Conservation (phyloP, 2,329 filamentous ascomycete genomes). For the Aspergillus oerlinghausenensis region DNA sequence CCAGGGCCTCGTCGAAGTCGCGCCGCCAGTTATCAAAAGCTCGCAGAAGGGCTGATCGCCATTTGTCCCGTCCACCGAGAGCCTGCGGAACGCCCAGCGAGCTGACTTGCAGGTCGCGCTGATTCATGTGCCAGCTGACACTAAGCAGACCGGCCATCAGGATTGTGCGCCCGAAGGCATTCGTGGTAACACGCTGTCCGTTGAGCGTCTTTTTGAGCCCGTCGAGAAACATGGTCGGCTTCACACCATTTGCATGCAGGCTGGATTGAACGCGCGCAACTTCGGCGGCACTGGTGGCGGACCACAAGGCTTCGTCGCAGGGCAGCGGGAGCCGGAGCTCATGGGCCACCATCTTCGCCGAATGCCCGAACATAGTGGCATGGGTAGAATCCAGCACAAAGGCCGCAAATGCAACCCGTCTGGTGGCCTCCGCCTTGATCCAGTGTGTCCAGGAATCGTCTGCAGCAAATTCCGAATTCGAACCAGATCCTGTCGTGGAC, state of each 20-base stretch:
- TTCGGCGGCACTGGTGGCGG: constrained; percentile 79
- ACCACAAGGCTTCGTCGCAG: constrained; percentile 90
- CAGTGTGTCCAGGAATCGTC: constrained; percentile 95
- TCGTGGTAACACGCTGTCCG: constrained; percentile 79
- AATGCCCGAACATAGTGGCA: constrained; percentile 96
- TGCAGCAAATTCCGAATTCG: constrained; percentile 58
- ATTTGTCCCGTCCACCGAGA: constrained; percentile 83
- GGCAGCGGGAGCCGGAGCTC: constrained; percentile 88
- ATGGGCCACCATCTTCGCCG: constrained; percentile 93
- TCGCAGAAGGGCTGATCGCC: constrained; percentile 76
- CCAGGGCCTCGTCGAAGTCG: constrained; percentile 79
- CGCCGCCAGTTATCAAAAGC: constrained; percentile 93
- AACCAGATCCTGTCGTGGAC: constrained; percentile 33
- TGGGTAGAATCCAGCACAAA: constrained; percentile 96
- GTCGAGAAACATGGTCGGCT: constrained; percentile 82
- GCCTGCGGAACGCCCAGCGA: constrained; percentile 76
- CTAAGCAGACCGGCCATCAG: constrained; percentile 91
- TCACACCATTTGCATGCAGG: constrained; percentile 73
- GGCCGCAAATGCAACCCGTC: constrained; percentile 84
- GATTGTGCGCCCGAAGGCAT: constrained; percentile 87
- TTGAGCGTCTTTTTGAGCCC: constrained; percentile 85
- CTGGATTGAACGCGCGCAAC: constrained; percentile 79
- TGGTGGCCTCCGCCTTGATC: constrained; percentile 90
- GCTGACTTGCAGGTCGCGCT: constrained; percentile 87
- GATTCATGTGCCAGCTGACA: constrained; percentile 96